phyloP scores from a whole-genome alignment of 208 protist genomes.

The Trypanosoma vivax region DNA sequence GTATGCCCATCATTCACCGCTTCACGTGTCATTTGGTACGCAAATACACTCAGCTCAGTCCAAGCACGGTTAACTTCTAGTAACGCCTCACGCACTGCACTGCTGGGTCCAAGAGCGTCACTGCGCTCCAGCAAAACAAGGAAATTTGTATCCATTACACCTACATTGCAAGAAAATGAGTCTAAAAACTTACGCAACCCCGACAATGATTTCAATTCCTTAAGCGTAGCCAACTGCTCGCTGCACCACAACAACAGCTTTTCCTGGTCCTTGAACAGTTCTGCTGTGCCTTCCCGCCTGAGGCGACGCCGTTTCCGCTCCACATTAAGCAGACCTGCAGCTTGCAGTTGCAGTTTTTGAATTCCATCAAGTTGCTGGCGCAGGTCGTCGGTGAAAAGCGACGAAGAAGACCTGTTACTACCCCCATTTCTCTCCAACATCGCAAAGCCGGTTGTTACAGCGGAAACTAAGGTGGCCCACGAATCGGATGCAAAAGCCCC shows the following conservation, averaged over 20 bases:
- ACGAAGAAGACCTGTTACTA: background rate
- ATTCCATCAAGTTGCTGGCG: conserved; percentile 54
- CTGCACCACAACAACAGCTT: conserved; percentile 72
- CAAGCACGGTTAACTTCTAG: conserved; percentile 67
- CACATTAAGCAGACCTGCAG: conserved; percentile 50
- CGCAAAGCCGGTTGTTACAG: conserved; percentile 23
- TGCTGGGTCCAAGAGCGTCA: conserved; percentile 44
- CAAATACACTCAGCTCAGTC: conserved; percentile 50
- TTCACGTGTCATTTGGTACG: conserved; percentile 52
- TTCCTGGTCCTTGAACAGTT: conserved; percentile 58
- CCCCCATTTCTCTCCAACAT: conserved; percentile 37
- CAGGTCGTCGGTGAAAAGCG: conserved; percentile 29
- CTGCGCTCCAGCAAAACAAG: conserved; percentile 71
- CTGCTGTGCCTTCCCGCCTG: conserved; percentile 37
- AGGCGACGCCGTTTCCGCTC: conserved; percentile 51
- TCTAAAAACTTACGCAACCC: conserved; percentile 63
- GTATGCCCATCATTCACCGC: conserved; percentile 33
- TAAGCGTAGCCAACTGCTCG: conserved; percentile 69
- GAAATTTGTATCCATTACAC: conserved; percentile 85
- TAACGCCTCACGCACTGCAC: conserved; percentile 56
- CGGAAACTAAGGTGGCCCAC: conserved; percentile 46
- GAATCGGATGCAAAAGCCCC: conserved; percentile 28
- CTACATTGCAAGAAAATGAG: conserved; percentile 65
- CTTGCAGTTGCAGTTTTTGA: conserved; percentile 67
- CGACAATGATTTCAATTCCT: conserved; percentile 32